These are phyloP conservation scores for Heliamphora exappendiculata DNA, from an alignment of 148 eudicot species.

Conservation along the genomic window DNA sequence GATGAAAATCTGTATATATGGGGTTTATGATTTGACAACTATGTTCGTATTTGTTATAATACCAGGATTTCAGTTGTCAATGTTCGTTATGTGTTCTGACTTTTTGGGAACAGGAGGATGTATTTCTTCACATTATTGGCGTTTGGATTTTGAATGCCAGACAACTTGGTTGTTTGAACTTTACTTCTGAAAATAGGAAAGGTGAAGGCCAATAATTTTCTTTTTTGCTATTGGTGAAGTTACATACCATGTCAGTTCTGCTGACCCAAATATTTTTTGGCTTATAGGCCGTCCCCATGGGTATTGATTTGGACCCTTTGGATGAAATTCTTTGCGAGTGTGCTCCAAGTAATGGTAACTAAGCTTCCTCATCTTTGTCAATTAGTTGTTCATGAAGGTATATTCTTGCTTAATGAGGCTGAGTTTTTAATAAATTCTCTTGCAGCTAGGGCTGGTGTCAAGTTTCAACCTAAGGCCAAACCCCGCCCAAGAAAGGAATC, in stretches of 20 bases:
- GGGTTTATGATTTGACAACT: neutral
- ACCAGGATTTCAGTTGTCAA: neutral
- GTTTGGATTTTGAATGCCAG: neutral
- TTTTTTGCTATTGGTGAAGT: neutral
- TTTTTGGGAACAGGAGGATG: neutral
- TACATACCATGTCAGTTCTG: neutral
- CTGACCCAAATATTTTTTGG: neutral
- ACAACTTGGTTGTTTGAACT: too few species aligned
- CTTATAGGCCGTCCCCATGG: conserved; percentile 12
- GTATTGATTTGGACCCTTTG: conserved; percentile 15
- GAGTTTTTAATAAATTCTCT: neutral
- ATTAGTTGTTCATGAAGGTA: neutral
- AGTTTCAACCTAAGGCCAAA: conserved; percentile 62
- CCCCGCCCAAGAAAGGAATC: conserved; percentile 31
- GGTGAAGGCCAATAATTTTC: neutral
- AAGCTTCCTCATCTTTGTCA: neutral
- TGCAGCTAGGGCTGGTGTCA: conserved; percentile 41
- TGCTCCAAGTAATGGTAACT: conserved; percentile 5
- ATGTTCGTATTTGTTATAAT: neutral
- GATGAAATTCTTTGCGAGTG: conserved; percentile 13
- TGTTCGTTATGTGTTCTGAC: neutral
- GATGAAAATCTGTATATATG: too few species aligned
- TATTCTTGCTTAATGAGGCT: neutral
- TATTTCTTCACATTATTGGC: neutral
- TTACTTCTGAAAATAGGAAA: neutral